phyloP scores from a whole-genome alignment of 129 eudicot species.

The Ambrosia artemisiifolia region DNA sequence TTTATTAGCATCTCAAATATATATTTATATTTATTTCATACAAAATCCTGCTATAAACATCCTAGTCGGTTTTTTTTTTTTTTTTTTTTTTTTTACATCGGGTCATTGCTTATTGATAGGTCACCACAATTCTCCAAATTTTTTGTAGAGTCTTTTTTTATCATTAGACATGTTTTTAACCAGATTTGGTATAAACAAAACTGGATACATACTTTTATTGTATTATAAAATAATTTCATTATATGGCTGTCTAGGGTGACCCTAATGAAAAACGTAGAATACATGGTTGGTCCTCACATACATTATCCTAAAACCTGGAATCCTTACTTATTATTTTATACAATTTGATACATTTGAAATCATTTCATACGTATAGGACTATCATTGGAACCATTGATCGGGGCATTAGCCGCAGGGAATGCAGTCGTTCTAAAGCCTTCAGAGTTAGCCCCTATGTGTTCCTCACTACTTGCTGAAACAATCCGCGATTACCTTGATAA shows the following conservation, averaged over 20 bases:
- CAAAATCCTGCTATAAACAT: too few relatives aligned
- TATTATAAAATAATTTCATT: background rate
- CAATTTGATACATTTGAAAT: background rate
- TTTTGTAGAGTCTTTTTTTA: too few relatives aligned
- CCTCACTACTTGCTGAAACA: constrained; percentile 50
- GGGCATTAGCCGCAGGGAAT: constrained; percentile 88
- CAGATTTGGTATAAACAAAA: background rate
- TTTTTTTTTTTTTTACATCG: too few relatives aligned
- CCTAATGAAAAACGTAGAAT: background rate
- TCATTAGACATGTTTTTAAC: background rate
- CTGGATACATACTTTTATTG: background rate
- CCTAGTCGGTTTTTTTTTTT: too few relatives aligned
- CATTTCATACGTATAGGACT: constrained; percentile 36
- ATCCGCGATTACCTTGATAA: constrained; percentile 58
- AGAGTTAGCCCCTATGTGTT: constrained; percentile 65
- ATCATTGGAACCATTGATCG: constrained; percentile 73
- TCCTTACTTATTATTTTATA: too few relatives aligned
- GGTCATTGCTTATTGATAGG: too few relatives aligned
- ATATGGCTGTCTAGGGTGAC: background rate
- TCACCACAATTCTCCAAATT: too few relatives aligned
- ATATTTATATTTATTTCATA: too few relatives aligned
- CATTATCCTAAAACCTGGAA: background rate
- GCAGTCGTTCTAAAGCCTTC: constrained; percentile 81
- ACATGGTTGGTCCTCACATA: background rate
- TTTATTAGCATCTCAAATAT: too few relatives aligned